A percentile compares a stretch with the other conserved stretches of the same genome.
These are phyloP conservation scores for Xylariaceae sp. DNA, from an alignment of 2,329 filamentous ascomycete genomes.

Conservation along the genomic window DNA sequence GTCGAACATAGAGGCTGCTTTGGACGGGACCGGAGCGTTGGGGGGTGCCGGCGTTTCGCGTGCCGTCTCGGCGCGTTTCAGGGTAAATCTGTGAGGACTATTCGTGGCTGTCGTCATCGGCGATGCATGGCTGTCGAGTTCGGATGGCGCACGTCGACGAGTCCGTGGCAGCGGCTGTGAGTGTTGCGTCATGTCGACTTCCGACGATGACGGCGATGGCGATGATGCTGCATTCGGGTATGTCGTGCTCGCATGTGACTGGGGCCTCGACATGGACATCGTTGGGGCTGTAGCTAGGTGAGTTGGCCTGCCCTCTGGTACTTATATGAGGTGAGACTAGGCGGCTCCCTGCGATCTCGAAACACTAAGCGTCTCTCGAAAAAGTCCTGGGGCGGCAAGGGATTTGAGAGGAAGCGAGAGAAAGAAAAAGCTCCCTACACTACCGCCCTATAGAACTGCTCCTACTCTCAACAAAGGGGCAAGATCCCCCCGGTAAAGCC, in stretches of 20 bases:
- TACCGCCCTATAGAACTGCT: neutral
- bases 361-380: neutral
- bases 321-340: neutral
- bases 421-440: conserved; percentile 8
- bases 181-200: neutral
- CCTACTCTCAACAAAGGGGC: conserved; percentile 10
- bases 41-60: neutral
- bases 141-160: conserved; percentile 7
- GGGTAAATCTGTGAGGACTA: conserved; percentile 12
- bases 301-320: neutral
- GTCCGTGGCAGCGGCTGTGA: conserved; percentile 2
- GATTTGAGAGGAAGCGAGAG: conserved; percentile 6
- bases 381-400: neutral
- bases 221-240: conserved; percentile 7
- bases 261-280: neutral
- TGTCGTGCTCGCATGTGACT: conserved; percentile 4
- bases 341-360: neutral
- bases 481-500: conserved; percentile 2
- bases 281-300: conserved; percentile 2
- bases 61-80: conserved; percentile 2
- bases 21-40: neutral
- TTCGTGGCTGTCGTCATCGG: neutral
- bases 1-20: neutral
- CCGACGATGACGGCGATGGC: conserved; percentile 4
- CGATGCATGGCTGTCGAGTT: conserved; percentile 1